Conservation (phyloP, 2,329 filamentous ascomycete species). For the Diaporthe capsici region DNA sequence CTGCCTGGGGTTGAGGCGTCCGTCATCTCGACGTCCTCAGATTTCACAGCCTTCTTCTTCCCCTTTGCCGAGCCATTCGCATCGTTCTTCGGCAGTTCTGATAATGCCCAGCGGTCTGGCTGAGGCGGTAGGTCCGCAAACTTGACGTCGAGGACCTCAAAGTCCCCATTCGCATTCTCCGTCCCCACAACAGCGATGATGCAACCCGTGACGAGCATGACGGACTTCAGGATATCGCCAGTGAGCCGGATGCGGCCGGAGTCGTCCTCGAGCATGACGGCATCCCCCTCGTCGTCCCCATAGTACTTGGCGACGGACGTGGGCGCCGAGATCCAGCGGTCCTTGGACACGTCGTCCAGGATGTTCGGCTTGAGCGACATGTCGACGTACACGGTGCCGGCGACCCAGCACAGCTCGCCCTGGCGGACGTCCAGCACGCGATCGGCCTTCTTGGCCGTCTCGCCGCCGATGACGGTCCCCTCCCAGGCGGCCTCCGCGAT, state of each 20-base stretch:
- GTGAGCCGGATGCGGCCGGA: constrained; percentile 88
- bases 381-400: constrained; percentile 96
- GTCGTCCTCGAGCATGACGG: constrained; percentile 95
- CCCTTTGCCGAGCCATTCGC: constrained; percentile 50
- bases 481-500: constrained; percentile 83
- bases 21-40: constrained; percentile 72
- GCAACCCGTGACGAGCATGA: constrained; percentile 89
- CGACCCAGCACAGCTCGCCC: constrained; percentile 95
- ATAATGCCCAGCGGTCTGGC: constrained; percentile 82
- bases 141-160: constrained; percentile 92
- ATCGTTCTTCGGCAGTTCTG: constrained; percentile 58
- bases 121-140: constrained; percentile 90
- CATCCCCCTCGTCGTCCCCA: constrained; percentile 69
- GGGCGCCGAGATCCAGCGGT: constrained; percentile 91
- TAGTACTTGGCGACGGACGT: constrained; percentile 83
- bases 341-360: constrained; percentile 93
- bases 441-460: constrained; percentile 82
- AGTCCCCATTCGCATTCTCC: constrained; percentile 91
- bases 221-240: constrained; percentile 76
- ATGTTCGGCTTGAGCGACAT: constrained; percentile 97
- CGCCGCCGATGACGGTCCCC: constrained; percentile 81
- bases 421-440: constrained; percentile 95
- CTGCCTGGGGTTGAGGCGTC: constrained; percentile 53
- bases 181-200: constrained; percentile 96
- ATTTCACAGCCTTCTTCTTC: constrained; percentile 55